Base-by-base conservation (phyloP, 805 yeast species). In the Starmerella roubikii region DNA sequence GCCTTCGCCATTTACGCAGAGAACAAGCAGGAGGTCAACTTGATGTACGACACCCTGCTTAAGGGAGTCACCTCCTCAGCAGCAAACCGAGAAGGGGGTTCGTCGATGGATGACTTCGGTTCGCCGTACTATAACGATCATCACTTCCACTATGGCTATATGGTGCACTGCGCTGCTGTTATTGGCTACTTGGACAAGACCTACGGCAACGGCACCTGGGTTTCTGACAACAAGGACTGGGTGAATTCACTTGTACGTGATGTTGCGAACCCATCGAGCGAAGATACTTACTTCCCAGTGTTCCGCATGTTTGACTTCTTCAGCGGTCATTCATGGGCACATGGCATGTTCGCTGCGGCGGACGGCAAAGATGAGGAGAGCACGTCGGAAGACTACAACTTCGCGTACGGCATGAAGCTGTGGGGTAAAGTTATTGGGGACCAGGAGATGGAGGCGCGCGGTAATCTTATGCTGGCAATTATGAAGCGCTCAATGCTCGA, bases 81-180 rank as follows among this genome's bases (percentile, higher is more conserved):
- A 2, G 61, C 77, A 0, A 82, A 84, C 0, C 74, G 71, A 2
- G 35, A 57, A 25, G 65, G 60, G 28, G 67, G 68, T 4, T 61
- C 62, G 37, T 53, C 67, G 23, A 55, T 64, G 25, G 72, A 71
- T 21, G 94, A 85, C 59, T 83, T 65, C 56, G 94, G 93, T 32
- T 69, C 78, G 52, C 71, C 79, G 15, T 78, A 71, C 56, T 82
- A 81, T 60, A 81, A 82, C 50, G 93, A 83, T 51, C 93, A 83
- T 52, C 91, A 82, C 55, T 83, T 81, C 71, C 93, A 83, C 56
- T 83, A 79, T 52, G 91, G 91, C 8, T 82, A 81, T 57, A 76
- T 74, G 47, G 68, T 82, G 31, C 88, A 81, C 56, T 81, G 93
- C 1, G 93, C 93, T 7, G 85, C 93, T 1, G 64, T 79, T 15